Conservation (phyloP, 495 filamentous ascomycete genomes). For the Podospora conica region DNA sequence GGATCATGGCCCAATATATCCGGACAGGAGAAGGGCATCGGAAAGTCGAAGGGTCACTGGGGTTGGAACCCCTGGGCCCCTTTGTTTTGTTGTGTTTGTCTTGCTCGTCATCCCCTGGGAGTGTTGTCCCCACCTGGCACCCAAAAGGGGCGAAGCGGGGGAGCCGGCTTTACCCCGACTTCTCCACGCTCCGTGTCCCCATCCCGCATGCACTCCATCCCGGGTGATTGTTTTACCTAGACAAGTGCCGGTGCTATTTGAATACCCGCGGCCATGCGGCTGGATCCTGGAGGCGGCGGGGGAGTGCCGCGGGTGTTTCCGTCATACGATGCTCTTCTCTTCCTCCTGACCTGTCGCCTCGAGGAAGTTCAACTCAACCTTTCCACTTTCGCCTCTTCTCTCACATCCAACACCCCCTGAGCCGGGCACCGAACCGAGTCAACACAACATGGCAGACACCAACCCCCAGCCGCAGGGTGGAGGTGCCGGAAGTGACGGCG, state of each 20-base stretch:
- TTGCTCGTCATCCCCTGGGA: background rate
- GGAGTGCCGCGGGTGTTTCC: background rate
- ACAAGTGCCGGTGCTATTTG: conserved; percentile 12
- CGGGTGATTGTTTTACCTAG: conserved; percentile 27
- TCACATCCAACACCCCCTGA: background rate
- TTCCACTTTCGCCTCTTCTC: too few species aligned
- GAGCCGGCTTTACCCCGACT: background rate
- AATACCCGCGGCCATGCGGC: conserved; percentile 15
- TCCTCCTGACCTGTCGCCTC: background rate
- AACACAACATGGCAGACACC: background rate
- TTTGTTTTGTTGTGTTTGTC: background rate
- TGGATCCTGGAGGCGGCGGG: background rate
- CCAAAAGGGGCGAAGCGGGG: background rate
- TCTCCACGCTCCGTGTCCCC: background rate
- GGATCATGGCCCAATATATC: too few species aligned
- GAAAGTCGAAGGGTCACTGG: too few species aligned
- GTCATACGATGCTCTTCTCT: background rate
- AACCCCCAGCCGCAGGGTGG: conserved; percentile 5
- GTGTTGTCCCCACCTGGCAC: background rate
- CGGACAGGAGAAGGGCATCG: too few species aligned
- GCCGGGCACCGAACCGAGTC: background rate
- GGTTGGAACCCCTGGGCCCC: too few species aligned
- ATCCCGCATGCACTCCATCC: background rate
- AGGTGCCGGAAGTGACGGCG: conserved; percentile 3
- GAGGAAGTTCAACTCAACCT: background rate